Conservation (phyloP, 225 moss, liverwort and hornwort species). For the Takakia lepidozioides region DNA sequence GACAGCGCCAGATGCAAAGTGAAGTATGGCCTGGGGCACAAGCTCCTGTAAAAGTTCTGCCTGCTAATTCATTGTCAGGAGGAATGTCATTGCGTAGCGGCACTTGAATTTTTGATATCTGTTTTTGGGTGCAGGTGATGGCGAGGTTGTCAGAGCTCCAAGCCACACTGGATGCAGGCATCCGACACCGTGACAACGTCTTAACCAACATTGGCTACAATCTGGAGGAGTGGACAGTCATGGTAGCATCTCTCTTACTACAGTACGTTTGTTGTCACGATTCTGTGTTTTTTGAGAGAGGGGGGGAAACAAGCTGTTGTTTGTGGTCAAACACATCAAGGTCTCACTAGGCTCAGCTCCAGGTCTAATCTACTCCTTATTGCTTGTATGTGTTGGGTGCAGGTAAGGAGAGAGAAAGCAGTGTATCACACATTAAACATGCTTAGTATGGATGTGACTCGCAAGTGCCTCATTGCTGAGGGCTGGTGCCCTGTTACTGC, state of each 20-base stretch:
- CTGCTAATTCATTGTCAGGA: too few relatives aligned
- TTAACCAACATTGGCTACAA: constrained; percentile 64
- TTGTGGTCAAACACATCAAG: too few relatives aligned
- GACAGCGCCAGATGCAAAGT: constrained; percentile 70
- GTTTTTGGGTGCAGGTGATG: constrained; percentile 35
- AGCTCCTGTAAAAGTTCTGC: too few relatives aligned
- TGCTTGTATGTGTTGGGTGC: neutral
- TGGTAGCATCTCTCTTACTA: too few relatives aligned
- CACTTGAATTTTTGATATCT: too few relatives aligned
- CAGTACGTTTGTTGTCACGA: too few relatives aligned
- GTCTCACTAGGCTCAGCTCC: too few relatives aligned
- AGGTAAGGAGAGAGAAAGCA: constrained; percentile 97
- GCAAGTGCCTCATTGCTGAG: constrained; percentile 95
- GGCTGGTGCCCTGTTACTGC: constrained; percentile 97
- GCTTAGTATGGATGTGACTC: constrained; percentile 95
- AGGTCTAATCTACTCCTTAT: too few relatives aligned
- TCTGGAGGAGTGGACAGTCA: constrained; percentile 66
- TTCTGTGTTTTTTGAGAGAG: too few relatives aligned
- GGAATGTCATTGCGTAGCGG: too few relatives aligned
- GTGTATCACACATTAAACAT: constrained; percentile 92
- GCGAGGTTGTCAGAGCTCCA: constrained; percentile 71
- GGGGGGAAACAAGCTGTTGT: too few relatives aligned
- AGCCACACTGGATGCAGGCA: constrained; percentile 65
- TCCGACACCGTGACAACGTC: constrained; percentile 60
- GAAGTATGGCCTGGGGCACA: constrained; percentile 32